Evolutionary conservation across 495 filamentous ascomycete genomes (phyloP).

Genomic region (Penicillium pancosmium): DNA sequence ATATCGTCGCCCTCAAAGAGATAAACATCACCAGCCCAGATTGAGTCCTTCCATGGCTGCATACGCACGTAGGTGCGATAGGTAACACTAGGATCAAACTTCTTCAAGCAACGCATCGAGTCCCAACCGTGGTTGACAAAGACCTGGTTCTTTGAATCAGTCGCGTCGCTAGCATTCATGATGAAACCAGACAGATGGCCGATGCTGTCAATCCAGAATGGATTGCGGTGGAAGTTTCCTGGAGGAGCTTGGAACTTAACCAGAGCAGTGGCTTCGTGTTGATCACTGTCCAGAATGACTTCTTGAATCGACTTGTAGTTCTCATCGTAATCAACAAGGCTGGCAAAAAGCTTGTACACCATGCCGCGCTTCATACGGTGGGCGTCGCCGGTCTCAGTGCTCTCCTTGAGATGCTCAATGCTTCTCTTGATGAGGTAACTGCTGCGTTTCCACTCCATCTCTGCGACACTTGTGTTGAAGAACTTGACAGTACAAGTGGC

Average conservation of each 20-base stretch:
- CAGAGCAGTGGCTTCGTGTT: conserved; percentile 70
- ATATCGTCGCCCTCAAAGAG: conserved; percentile 60
- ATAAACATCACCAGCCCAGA: conserved; percentile 55
- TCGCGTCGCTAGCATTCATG: conserved; percentile 75
- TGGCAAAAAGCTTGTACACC: conserved; percentile 75
- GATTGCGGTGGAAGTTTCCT: conserved; percentile 66
- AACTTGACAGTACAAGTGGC: conserved; percentile 52
- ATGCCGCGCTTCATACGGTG: conserved; percentile 68
- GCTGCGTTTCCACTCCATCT: conserved; percentile 49
- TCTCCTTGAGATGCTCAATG: conserved; percentile 50
- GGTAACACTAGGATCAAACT: conserved; percentile 61
- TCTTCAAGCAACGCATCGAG: conserved; percentile 68
- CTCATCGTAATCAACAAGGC: conserved; percentile 68
- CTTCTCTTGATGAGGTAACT: conserved; percentile 51
- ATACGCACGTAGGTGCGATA: conserved; percentile 75
- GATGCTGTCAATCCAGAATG: conserved; percentile 73
- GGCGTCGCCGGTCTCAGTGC: conserved; percentile 52
- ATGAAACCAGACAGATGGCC: conserved; percentile 73
- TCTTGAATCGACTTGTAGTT: conserved; percentile 75
- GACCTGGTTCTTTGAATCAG: conserved; percentile 69
- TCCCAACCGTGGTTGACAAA: conserved; percentile 81
- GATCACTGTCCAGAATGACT: conserved; percentile 71
- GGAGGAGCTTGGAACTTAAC: conserved; percentile 67
- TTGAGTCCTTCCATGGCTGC: conserved; percentile 48
- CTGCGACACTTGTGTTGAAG: conserved; percentile 32